Evolutionary conservation across 164 flowering plant genomes (phyloP).

Genomic region (Pachysandra terminalis): DNA sequence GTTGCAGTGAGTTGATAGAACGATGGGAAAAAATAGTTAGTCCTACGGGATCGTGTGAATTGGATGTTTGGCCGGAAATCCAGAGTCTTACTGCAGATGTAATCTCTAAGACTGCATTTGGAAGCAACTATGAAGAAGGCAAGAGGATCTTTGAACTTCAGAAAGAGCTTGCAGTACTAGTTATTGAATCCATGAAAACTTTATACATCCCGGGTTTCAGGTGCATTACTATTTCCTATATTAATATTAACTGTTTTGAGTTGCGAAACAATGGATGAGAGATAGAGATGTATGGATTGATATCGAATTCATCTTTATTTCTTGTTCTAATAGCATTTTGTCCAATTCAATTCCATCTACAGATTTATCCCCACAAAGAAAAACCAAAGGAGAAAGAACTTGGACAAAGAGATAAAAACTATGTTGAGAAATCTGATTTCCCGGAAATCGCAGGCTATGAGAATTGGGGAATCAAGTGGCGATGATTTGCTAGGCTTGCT

Average conservation of each 20-base stretch:
- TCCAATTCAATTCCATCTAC: neutral
- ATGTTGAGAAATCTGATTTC: slow-evolving; percentile 19
- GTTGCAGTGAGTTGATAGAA: slow-evolving; percentile 30
- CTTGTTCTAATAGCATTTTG: no score
- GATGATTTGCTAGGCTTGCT: slow-evolving; percentile 35
- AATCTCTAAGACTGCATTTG: slow-evolving; percentile 43
- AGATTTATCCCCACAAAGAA: slow-evolving; percentile 42
- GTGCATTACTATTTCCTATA: slow-evolving; percentile 12
- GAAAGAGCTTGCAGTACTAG: slow-evolving; percentile 26
- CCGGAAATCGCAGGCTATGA: slow-evolving; percentile 18
- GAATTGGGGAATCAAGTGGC: slow-evolving; percentile 11
- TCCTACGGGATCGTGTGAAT: slow-evolving; percentile 24
- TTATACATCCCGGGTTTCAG: slow-evolving; percentile 42
- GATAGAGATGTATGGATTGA: no score
- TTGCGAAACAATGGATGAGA: no score
- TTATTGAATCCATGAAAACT: slow-evolving; percentile 22
- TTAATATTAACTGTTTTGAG: neutral
- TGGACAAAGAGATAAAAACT: slow-evolving; percentile 25
- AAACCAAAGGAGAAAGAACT: slow-evolving; percentile 24
- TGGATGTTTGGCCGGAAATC: slow-evolving; percentile 38
- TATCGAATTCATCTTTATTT: no score
- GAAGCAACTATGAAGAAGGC: slow-evolving; percentile 42
- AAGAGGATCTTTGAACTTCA: slow-evolving; percentile 37
- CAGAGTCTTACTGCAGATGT: slow-evolving; percentile 29
- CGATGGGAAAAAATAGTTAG: slow-evolving; percentile 27